Evolutionary conservation across 2,329 filamentous ascomycete genomes (phyloP).

Genomic region (Ascochyta rabiei): DNA sequence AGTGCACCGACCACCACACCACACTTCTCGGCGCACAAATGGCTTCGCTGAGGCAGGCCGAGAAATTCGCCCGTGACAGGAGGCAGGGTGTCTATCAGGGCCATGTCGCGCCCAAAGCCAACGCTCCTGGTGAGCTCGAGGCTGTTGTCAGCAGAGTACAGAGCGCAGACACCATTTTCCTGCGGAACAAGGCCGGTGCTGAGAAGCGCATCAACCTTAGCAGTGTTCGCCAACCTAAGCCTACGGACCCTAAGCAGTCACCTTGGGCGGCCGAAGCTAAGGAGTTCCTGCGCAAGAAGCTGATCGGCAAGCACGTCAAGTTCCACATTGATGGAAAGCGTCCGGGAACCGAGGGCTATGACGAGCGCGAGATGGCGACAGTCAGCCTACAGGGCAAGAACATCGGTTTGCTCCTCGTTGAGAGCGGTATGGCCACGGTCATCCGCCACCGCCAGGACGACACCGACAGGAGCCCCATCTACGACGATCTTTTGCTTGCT

Average conservation of each 20-base stretch:
- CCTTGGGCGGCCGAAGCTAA: conserved; percentile 93
- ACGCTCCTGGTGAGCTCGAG: conserved; percentile 69
- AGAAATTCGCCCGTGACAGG: conserved; percentile 80
- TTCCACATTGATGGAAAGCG: conserved; percentile 89
- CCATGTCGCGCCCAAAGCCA: conserved; percentile 70
- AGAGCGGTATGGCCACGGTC: conserved; percentile 90
- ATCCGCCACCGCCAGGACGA: conserved; percentile 96
- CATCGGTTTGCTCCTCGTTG: conserved; percentile 81
- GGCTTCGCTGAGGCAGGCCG: conserved; percentile 81
- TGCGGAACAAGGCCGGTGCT: conserved; percentile 80
- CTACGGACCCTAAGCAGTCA: conserved; percentile 82
- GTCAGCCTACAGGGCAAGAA: conserved; percentile 85
- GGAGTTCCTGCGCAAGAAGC: conserved; percentile 89
- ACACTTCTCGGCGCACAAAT: conserved; percentile 89
- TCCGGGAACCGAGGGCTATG: conserved; percentile 86
- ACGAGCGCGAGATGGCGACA: conserved; percentile 93
- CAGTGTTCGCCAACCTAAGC: conserved; percentile 91
- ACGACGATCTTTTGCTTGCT: conserved; percentile 83
- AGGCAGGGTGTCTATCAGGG: conserved; percentile 82
- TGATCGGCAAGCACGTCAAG: conserved; percentile 95
- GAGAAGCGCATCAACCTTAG: conserved; percentile 93
- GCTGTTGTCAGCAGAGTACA: conserved; percentile 84
- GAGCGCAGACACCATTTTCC: conserved; percentile 85
- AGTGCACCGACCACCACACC: conserved; percentile 95
- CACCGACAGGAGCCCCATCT: conserved; percentile 89